Percentiles rank a stretch among this genome's conserved stretches.
phyloP scores from a whole-genome alignment of 345 rosid genomes.

The Pistacia integerrima region DNA sequence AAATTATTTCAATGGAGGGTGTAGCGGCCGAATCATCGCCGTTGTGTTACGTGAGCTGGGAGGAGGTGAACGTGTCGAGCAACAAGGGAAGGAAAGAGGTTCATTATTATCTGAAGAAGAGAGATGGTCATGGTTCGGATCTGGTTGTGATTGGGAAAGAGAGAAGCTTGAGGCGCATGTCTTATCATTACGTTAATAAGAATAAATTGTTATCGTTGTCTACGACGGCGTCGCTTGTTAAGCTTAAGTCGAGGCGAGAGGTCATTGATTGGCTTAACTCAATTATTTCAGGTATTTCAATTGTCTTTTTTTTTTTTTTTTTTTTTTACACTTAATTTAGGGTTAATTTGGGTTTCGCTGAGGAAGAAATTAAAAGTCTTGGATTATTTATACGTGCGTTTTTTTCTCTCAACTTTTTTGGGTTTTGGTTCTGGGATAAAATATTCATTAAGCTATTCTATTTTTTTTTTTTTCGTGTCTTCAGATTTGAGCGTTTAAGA shows the following conservation, averaged over 20 bases:
- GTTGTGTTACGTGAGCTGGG: constrained; percentile 65
- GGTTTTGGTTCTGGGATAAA: neutral
- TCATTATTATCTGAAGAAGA: constrained; percentile 62
- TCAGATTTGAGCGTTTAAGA: constrained; percentile 13
- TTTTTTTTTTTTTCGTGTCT: neutral
- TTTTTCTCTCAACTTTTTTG: neutral
- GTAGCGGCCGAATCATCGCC: constrained; percentile 18
- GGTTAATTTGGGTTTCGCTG: neutral
- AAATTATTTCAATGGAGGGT: constrained; percentile 18
- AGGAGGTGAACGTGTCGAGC: constrained; percentile 54
- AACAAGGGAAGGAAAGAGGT: constrained; percentile 61
- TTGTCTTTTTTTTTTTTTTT: neutral
- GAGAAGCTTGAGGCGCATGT: constrained; percentile 54
- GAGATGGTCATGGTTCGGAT: constrained; percentile 52
- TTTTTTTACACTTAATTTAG: neutral
- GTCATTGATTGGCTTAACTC: constrained; percentile 70
- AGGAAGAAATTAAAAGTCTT: neutral
- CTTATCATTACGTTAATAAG: constrained; percentile 45
- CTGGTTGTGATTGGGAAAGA: constrained; percentile 75
- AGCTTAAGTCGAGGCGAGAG: constrained; percentile 57
- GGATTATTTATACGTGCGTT: neutral
- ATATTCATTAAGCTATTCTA: too few species aligned
- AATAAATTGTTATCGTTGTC: constrained; percentile 32
- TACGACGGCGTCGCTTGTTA: constrained; percentile 22
- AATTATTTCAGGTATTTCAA: constrained; percentile 58